Evolutionary conservation across 371 early-diverging fungal genomes (phyloP), one percentile per base, ranked within the genome.

Genomic region (Gilbertella persicaria): DNA sequence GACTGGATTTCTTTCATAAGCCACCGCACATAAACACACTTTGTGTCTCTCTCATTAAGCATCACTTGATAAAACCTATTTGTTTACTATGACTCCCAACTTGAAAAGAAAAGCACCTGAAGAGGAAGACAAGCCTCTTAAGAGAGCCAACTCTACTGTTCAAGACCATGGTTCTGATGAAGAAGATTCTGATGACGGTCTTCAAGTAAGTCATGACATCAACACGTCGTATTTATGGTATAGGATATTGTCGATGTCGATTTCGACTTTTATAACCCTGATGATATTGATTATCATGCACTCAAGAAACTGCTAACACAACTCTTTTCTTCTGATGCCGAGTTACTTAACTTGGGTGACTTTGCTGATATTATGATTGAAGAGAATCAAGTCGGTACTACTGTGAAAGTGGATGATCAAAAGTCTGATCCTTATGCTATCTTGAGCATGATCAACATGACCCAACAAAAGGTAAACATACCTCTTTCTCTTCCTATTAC

Each of bases 231-330:
- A 23, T 36, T 17, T 30, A 16, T 26, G 17, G 17, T 50, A 23
- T 50, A 86, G 85, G 90, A 92, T 39, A 83, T 88, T 35, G 85
- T 98, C 24, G 84, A 96, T 53, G 94, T 97, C 12, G 95, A 96
- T 58, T 97, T 97, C 65, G 97, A 96, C 62, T 98, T 97, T 66
- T 94, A 88, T 73, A 92, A 92, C 50, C 91, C 93, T 16, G 83
- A 87, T 51, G 83, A 85, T 42, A 80, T 84, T 19, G 99, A 98
- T 74, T 98, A 87, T 60, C 96, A 96, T 59, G 91, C 94, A 10
- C 71, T 96, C 51, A 97, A 97, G 68, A 84, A 86, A 24, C 80
- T 98, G 8, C 55, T 97, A 12, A 67, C 58, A 19, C 89, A 90
- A 49, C 69, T 88, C 9, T 94, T 97, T 51, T 85, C 85, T 17